A percentile compares a stretch with the other conserved stretches of the same genome.
Conservation (phyloP, 1,284 basidiomycete species). For the Puccinia triticina region DNA sequence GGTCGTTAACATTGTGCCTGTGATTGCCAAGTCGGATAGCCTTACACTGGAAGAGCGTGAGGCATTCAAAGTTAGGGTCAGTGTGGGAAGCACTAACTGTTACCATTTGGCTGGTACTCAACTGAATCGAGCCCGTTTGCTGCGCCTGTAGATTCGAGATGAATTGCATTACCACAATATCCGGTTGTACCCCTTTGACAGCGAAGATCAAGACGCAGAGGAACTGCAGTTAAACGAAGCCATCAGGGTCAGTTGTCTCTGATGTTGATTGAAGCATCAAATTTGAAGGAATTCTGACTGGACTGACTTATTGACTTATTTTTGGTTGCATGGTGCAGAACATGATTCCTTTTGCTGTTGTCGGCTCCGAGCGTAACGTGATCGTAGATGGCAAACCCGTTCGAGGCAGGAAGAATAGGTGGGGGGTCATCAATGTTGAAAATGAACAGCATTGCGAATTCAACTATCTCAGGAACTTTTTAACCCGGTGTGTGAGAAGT, state of each 20-base stretch:
- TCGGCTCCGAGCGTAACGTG: slow-evolving; percentile 90
- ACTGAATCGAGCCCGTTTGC: not conserved
- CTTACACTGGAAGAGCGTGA: slow-evolving; percentile 91
- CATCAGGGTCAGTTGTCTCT: slow-evolving; percentile 71
- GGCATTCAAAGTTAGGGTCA: slow-evolving; percentile 85
- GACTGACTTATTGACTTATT: slow-evolving; percentile 12
- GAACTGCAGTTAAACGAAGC: slow-evolving; percentile 86
- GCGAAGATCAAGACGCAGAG: slow-evolving; percentile 84
- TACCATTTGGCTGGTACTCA: not conserved
- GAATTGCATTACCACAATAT: slow-evolving; percentile 93
- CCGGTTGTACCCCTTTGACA: slow-evolving; percentile 93
- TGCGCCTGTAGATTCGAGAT: slow-evolving; percentile 73
- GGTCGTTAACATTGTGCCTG: slow-evolving; percentile 97
- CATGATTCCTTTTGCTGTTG: slow-evolving; percentile 94
- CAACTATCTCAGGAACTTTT: slow-evolving; percentile 92
- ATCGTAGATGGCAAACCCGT: slow-evolving; percentile 94
- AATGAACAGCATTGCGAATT: slow-evolving; percentile 98
- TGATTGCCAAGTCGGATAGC: slow-evolving; percentile 97
- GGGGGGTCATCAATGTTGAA: slow-evolving; percentile 98
- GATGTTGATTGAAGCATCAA: slow-evolving; percentile 4
- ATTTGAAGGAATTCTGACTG: slow-evolving; percentile 17
- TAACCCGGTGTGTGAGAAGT: slow-evolving; percentile 70
- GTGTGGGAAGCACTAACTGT: slow-evolving; percentile 49
- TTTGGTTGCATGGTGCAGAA: slow-evolving; percentile 64
- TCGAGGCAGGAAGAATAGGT: slow-evolving; percentile 92